Evolutionary conservation across 148 eudicot genomes (phyloP).

Genomic region (Fagopyrum tataricum): DNA sequence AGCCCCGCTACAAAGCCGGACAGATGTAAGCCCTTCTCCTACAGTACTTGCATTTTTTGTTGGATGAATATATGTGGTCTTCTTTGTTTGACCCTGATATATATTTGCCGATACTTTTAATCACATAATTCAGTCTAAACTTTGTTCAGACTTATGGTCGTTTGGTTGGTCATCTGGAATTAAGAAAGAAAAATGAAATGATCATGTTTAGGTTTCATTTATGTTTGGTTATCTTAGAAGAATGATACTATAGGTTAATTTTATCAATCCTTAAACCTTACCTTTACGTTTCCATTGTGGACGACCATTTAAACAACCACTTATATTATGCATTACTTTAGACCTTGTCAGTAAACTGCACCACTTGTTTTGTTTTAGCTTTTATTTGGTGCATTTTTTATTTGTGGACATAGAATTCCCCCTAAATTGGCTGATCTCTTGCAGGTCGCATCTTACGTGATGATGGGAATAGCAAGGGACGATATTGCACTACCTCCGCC

Average conservation of each 20-base stretch:
- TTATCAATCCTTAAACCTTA: too few species aligned
- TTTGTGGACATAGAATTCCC: slow-evolving; percentile 5
- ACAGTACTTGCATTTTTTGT: not conserved
- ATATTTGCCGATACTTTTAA: not conserved
- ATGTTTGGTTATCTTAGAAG: too few species aligned
- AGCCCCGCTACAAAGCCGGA: slow-evolving; percentile 56
- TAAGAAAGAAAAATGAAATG: too few species aligned
- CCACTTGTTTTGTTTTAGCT: not conserved
- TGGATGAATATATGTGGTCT: not conserved
- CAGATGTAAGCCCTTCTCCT: slow-evolving; percentile 44
- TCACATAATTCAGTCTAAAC: not conserved
- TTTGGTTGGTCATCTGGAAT: too few species aligned
- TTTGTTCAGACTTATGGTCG: not conserved
- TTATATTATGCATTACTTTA: not conserved
- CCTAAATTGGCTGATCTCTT: not conserved
- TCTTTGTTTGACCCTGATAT: not conserved
- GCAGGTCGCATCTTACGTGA: slow-evolving; percentile 73
- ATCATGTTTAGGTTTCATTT: too few species aligned
- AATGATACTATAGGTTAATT: too few species aligned
- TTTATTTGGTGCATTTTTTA: not conserved
- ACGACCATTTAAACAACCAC: too few species aligned
- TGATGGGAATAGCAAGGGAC: slow-evolving; percentile 73
- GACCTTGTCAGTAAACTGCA: not conserved
- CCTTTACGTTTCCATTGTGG: too few species aligned
- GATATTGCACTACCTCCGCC: slow-evolving; percentile 76